Base-by-base conservation (phyloP, 371 early-diverging fungal genomes). In the Actinomortierella ambigua region DNA sequence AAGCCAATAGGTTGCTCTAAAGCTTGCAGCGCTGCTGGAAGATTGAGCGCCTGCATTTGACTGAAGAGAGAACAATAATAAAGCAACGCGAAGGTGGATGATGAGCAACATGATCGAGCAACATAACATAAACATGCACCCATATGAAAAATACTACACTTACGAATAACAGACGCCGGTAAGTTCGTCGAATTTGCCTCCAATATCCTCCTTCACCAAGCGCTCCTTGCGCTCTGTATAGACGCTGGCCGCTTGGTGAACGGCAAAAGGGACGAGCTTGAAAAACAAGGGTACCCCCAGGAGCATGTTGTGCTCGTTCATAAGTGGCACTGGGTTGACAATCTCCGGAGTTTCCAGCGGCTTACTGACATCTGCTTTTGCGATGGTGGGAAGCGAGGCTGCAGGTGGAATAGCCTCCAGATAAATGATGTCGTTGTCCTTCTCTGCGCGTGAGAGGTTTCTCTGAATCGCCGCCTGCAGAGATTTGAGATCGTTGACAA, bases 391-490 rank as follows among this genome's bases (percentile, higher is more conserved):
- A 0, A 97, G 73, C 6, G 84, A 67, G 0, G 78, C 63, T 8
- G 80, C 63, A 7, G 85, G 75, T 9, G 95, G 95, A 4, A 97
- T 86, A 0, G 85, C 66, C 48, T 95, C 90, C 71, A 93, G 75
- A 68, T 94, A 97, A 2, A 95, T 89, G 47, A 90, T 75, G 69
- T 95, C 93, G 61, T 96, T 96, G 66, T 96, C 97, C 75, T 88
- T 92, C 53, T 90, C 89, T 8, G 97, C 95, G 4, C 89, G 77
- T 1, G 76, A 65, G 4, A 93, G 65, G 55, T 89, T 87, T 34
- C 81, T 75, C 27, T 77, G 61, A 8, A 92, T 85, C 0, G 80
- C 70, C 29, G 78, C 82, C 28, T 84, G 73, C 5, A 90, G 76
- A 1, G 87, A 81, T 28, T 61, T 55, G 11, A 78, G 55, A 41